Base-by-base conservation (phyloP, 2,329 filamentous ascomycete species). In the Coniochaeta sp. region DNA sequence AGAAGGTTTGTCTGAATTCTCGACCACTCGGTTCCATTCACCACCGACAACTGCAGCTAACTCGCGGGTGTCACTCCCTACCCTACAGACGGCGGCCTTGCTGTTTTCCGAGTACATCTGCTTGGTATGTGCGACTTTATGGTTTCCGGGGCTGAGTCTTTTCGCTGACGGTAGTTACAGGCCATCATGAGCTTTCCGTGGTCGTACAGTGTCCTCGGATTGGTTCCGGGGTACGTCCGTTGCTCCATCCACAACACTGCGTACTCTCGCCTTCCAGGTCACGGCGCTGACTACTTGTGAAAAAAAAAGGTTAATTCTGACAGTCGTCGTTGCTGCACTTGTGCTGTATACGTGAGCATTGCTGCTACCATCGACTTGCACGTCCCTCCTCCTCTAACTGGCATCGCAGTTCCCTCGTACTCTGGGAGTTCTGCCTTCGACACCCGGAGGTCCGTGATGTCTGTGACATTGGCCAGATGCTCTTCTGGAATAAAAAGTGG, bases 21-120 rank as follows among this genome's bases (percentile, higher is more conserved):
- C 2, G 11, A 22, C 3, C 22, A 36, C 19, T 47, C n/a, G 2
- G n/a, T 22, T 47, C 4, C 43, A 9, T 3, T 17, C 11, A 3
- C 9, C 22, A 31, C 12, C 44, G 24, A 58, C 54, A 6, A 28
- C 26, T 14, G 19, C 33, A 14, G 17, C 34, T 56, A 38, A 56
- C 26, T 34, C 47, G 28, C 17, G n/a, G 3, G 17, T 38, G 38
- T 28, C 11, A 12, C 8, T 8, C 9, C 31, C 31, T 24, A 2
- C 31, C 19, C 6, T 36, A 55, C 61, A 89, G 89, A 96, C 93
- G 59, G 91, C 93, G 0, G 91, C 89, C 1, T 74, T 96, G 66
- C 85, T 97, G 58, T 96, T 97, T 76, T 95, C 91, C 58, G 93
- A 97, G 78, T 97, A 97, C 73, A 97, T 97, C 62, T 96, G 91